Percentiles rank a stretch among this genome's conserved stretches.
Evolutionary conservation across 768 basidiomycete species (phyloP).

Genomic region (Chalciporus pseudorubinellus): DNA sequence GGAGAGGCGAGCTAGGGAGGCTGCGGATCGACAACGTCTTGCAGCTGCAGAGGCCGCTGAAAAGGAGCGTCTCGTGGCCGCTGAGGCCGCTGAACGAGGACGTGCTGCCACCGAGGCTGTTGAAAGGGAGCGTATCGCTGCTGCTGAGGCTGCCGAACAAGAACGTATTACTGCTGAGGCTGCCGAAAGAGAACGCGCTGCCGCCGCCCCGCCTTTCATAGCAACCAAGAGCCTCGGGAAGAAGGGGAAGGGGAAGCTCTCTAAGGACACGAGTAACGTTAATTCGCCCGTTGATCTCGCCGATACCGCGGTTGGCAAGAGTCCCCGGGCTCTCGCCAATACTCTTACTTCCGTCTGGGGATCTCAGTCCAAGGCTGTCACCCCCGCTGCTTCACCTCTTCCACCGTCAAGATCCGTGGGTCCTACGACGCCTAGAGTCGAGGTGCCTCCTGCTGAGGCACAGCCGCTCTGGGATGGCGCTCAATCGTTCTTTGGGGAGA

Average conservation of each 20-base stretch:
- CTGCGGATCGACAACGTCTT: conserved; percentile 7
- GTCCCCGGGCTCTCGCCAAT: conserved; percentile 40
- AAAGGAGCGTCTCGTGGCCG: conserved; percentile 3
- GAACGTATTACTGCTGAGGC: conserved; percentile 6
- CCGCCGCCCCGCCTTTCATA: not conserved
- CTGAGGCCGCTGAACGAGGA: conserved; percentile 1
- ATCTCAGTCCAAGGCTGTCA: conserved; percentile 26
- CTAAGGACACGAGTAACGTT: conserved; percentile 23
- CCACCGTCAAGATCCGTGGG: conserved; percentile 25
- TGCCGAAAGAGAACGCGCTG: too few species aligned
- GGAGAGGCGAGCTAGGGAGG: conserved; percentile 26
- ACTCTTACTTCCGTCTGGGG: conserved; percentile 53
- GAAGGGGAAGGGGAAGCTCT: conserved; percentile 14
- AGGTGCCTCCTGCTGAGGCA: conserved; percentile 3
- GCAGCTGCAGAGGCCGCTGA: conserved; percentile 11
- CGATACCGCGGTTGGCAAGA: conserved; percentile 38
- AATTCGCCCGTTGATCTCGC: conserved; percentile 33
- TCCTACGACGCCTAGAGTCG: conserved; percentile 17
- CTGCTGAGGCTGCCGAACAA: not conserved
- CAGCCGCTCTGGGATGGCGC: too few species aligned
- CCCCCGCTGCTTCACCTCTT: conserved; percentile 30
- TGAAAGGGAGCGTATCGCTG: not conserved
- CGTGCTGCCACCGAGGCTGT: not conserved
- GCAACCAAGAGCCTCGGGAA: conserved; percentile 12
- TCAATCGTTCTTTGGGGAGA: not conserved